Evolutionary conservation across 2,329 filamentous ascomycete genomes (phyloP).

Genomic region (Ilyonectria sp.): DNA sequence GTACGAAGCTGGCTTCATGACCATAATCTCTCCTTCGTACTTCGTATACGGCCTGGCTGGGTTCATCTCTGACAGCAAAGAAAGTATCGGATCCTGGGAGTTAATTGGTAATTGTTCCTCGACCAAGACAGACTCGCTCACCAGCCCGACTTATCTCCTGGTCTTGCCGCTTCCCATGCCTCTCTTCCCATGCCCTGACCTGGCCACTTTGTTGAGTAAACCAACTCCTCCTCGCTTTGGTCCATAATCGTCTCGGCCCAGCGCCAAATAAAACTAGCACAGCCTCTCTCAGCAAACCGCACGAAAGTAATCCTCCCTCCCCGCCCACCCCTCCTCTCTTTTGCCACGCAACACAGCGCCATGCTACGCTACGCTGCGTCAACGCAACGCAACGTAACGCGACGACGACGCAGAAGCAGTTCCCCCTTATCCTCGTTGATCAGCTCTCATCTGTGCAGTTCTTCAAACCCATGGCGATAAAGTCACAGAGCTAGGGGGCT

Average conservation of each 20-base stretch:
- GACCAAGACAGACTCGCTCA: background rate
- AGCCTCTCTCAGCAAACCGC: background rate
- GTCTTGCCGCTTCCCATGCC: background rate
- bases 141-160: constrained; percentile 1
- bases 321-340: constrained; percentile 15
- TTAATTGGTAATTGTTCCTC: constrained; percentile 25
- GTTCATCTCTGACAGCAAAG: background rate
- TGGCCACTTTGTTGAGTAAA: background rate
- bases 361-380: background rate
- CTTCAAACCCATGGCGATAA: constrained; percentile 5
- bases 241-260: background rate
- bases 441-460: background rate
- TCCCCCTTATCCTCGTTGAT: background rate
- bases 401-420: background rate
- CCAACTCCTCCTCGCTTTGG: constrained; percentile 4
- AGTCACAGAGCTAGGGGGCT: constrained; percentile 20
- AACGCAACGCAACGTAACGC: constrained; percentile 21
- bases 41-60: background rate
- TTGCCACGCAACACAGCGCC: constrained; percentile 16
- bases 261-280: constrained; percentile 5
- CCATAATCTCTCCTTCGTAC: background rate
- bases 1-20: background rate
- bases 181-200: background rate
- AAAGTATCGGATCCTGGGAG: background rate
- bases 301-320: background rate